These are phyloP conservation scores for Pestalotiopsis sp. DNA, from an alignment of 2,329 filamentous ascomycete species.

Conservation along the genomic window DNA sequence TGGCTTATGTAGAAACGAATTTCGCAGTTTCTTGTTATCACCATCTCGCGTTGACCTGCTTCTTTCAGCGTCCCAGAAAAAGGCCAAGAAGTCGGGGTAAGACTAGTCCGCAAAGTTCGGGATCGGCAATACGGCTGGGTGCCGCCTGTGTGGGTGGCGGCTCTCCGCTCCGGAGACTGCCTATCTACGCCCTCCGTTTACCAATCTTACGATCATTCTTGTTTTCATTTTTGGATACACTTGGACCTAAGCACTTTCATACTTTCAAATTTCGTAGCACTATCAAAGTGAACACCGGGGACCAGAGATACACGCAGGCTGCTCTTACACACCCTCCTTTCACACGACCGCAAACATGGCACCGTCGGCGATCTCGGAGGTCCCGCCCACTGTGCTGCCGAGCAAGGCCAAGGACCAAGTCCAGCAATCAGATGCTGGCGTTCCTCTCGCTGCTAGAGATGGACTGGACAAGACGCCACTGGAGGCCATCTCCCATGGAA, in stretches of 20 bases:
- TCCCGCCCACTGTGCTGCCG: constrained; percentile 19
- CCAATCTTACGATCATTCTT: background rate
- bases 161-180: background rate
- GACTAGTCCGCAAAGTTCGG: background rate
- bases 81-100: background rate
- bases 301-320: background rate
- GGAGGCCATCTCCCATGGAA: constrained; percentile 39
- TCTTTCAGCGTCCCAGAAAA: background rate
- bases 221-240: background rate
- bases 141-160: background rate
- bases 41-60: background rate
- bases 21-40: background rate
- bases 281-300: background rate
- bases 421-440: constrained; percentile 12
- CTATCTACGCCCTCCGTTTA: background rate
- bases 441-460: constrained; percentile 5
- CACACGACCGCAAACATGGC: constrained; percentile 27
- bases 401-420: constrained; percentile 21
- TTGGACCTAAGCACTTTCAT: background rate
- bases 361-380: constrained; percentile 33
- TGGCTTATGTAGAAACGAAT: background rate
- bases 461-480: constrained; percentile 33
- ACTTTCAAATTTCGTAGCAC: background rate
- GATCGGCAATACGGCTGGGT: background rate
- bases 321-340: background rate